Conservation (phyloP, 768 basidiomycete species). For the Naganishia onofrii region DNA sequence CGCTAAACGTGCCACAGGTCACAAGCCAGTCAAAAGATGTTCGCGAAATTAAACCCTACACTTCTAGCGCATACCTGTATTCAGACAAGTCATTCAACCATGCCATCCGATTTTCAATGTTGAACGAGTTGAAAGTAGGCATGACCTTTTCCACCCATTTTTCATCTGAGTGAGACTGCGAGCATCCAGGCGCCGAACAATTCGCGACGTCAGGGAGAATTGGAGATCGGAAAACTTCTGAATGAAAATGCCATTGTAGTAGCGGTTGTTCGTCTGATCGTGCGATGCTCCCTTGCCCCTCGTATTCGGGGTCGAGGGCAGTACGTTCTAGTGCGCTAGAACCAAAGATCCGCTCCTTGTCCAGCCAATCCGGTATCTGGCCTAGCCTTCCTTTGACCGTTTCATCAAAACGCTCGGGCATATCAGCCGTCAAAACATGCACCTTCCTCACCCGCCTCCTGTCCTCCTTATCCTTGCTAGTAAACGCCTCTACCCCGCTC, state of each 20-base stretch:
- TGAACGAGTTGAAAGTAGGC: conserved; percentile 48
- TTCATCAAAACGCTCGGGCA: conserved; percentile 23
- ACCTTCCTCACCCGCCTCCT: conserved; percentile 32
- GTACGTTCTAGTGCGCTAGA: background rate
- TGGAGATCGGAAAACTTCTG: conserved; percentile 38
- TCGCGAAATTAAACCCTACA: background rate
- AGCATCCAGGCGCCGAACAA: background rate
- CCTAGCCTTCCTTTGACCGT: conserved; percentile 31
- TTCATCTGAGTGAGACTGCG: conserved; percentile 26
- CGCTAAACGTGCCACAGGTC: conserved; percentile 20
- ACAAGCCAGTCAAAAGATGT: background rate
- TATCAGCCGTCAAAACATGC: conserved; percentile 46
- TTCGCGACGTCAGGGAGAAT: background rate
- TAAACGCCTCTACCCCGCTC: conserved; percentile 34
- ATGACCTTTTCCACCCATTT: conserved; percentile 39
- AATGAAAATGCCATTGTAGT: conserved; percentile 48
- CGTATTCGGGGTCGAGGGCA: background rate
- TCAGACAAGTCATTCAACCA: conserved; percentile 44
- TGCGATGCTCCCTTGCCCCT: background rate
- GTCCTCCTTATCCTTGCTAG: background rate
- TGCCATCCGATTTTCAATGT: conserved; percentile 43
- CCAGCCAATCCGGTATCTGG: conserved; percentile 47
- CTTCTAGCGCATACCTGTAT: conserved; percentile 38
- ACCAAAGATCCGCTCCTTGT: conserved; percentile 30
- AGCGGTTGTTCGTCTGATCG: background rate